These are phyloP conservation scores for Botrytis pseudocinerea DNA, from an alignment of 2,329 filamentous ascomycete genomes.

Conservation along the genomic window DNA sequence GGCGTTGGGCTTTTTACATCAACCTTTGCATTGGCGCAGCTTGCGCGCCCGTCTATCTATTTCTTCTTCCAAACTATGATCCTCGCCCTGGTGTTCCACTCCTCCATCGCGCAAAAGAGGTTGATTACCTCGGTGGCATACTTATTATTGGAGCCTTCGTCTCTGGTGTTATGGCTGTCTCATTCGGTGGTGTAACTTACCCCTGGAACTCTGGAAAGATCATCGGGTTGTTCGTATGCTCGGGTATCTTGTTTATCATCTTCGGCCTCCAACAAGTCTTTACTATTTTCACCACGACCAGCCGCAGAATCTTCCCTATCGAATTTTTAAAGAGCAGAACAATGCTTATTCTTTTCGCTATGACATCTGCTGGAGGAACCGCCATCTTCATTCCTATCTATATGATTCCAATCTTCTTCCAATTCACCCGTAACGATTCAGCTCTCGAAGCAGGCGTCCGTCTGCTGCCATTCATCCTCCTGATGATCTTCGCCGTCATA, in stretches of 20 bases:
- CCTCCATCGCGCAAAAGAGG: slow-evolving; percentile 31
- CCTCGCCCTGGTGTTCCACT: slow-evolving; percentile 36
- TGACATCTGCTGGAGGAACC: slow-evolving; percentile 41
- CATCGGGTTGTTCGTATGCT: slow-evolving; percentile 46
- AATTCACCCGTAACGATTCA: slow-evolving; percentile 50
- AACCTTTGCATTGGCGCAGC: slow-evolving; percentile 6
- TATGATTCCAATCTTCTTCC: slow-evolving; percentile 51
- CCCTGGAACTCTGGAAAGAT: slow-evolving; percentile 37
- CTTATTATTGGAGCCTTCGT: slow-evolving; percentile 42
- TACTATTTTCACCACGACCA: slow-evolving; percentile 35
- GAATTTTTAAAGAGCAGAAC: slow-evolving; percentile 43
- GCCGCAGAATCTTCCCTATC: slow-evolving; percentile 37
- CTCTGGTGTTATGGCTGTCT: slow-evolving; percentile 41
- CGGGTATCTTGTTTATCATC: slow-evolving; percentile 42
- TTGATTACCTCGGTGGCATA: slow-evolving; percentile 36
- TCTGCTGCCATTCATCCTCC: slow-evolving; percentile 43
- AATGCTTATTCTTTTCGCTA: slow-evolving; percentile 42
- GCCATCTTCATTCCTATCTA: slow-evolving; percentile 46
- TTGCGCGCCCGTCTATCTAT: slow-evolving; percentile 44
- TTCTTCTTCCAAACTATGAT: slow-evolving; percentile 47
- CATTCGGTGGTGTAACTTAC: slow-evolving; percentile 41
- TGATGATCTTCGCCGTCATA: slow-evolving; percentile 42
- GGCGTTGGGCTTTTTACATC: slow-evolving; percentile 17
- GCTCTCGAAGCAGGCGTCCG: slow-evolving; percentile 48
- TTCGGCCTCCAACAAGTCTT: slow-evolving; percentile 36